A percentile compares a stretch with the other conserved stretches of the same genome.
Evolutionary conservation across 2,329 filamentous ascomycete species (phyloP).

Genomic region (Xylariaceae sp.): DNA sequence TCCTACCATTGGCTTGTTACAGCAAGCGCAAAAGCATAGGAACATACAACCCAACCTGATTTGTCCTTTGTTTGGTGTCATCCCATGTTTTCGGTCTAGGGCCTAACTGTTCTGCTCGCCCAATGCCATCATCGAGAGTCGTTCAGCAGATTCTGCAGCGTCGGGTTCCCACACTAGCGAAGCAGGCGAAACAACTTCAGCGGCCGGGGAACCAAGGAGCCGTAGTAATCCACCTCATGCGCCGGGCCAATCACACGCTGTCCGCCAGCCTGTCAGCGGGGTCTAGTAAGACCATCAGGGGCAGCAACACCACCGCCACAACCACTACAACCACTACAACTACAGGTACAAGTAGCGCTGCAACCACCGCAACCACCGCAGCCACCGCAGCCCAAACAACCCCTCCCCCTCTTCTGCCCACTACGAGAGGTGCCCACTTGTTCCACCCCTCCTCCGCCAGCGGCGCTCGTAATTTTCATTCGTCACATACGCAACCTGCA

Average conservation of each 20-base stretch:
- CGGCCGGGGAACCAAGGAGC: conserved; percentile 12
- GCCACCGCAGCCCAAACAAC: conserved; percentile 10
- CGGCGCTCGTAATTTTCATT: conserved; percentile 21
- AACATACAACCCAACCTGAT: too few relatives aligned
- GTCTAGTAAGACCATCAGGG: conserved; percentile 19
- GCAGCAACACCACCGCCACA: conserved; percentile 13
- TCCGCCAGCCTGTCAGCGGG: conserved; percentile 31
- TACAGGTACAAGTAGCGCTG: neutral
- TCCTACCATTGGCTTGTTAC: too few relatives aligned
- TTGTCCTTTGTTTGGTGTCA: neutral
- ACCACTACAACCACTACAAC: neutral
- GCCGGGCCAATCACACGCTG: conserved; percentile 30
- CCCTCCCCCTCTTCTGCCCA: conserved; percentile 31
- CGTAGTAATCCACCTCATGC: conserved; percentile 11
- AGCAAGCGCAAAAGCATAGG: too few relatives aligned
- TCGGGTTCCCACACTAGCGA: conserved; percentile 15
- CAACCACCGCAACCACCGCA: neutral
- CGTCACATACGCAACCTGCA: conserved; percentile 20
- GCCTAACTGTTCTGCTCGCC: neutral
- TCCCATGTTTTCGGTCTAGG: neutral
- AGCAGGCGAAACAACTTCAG: conserved; percentile 15
- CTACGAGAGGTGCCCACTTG: conserved; percentile 1
- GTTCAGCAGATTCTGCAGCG: conserved; percentile 22
- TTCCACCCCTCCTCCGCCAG: conserved; percentile 13
- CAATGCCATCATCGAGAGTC: conserved; percentile 14